Percentiles rank a stretch among this genome's conserved stretches.
phyloP scores from a whole-genome alignment of 169 alveolate species.

The Plasmodium gallinaceum region DNA sequence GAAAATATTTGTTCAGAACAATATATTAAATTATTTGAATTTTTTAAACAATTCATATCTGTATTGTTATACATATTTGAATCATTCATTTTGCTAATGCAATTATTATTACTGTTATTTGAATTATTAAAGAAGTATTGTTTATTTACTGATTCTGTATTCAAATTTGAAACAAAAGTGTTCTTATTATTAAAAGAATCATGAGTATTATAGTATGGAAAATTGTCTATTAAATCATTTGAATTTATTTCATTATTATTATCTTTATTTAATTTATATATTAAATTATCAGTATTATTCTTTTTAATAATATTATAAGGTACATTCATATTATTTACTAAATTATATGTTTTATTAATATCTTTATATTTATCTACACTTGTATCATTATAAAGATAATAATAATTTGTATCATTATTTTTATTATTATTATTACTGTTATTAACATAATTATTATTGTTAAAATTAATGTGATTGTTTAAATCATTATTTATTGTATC shows the following conservation, averaged over 20 bases:
- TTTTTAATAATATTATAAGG: too few species aligned
- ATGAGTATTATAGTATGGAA: background rate
- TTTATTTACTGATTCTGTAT: too few species aligned
- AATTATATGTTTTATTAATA: too few species aligned
- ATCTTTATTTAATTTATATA: background rate
- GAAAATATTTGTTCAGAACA: slow-evolving; percentile 24
- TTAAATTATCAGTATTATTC: too few species aligned
- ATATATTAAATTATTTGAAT: slow-evolving; percentile 24
- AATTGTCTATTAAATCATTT: slow-evolving; percentile 6
- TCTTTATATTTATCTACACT: too few species aligned
- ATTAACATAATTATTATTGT: background rate
- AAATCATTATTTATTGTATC: slow-evolving; percentile 22
- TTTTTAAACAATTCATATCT: background rate
- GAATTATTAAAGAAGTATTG: too few species aligned
- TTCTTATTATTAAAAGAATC: background rate
- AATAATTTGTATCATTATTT: background rate
- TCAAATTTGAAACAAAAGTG: background rate
- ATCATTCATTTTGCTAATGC: background rate
- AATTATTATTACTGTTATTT: background rate
- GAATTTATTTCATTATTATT: background rate
- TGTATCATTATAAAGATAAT: background rate
- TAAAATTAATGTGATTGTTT: background rate
- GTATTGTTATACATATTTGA: background rate
- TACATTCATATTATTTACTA: too few species aligned
- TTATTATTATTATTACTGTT: background rate